Conservation (phyloP, 805 yeast species). For the Danielozyma ontarioensis region DNA sequence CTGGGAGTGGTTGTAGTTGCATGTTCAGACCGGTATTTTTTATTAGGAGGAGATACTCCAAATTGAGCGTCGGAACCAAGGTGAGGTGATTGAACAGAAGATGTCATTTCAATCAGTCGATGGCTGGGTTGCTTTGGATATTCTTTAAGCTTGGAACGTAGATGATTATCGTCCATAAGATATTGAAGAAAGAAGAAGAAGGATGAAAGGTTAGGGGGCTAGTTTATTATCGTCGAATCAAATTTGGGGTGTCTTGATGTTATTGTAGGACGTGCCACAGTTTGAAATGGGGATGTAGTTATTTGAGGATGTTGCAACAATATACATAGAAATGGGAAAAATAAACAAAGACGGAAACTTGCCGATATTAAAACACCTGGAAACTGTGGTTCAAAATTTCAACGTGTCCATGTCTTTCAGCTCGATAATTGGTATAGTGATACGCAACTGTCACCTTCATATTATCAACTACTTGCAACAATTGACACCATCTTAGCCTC, state of each 20-base stretch:
- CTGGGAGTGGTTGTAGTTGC: slow-evolving; percentile 6
- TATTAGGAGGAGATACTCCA: slow-evolving; percentile 5
- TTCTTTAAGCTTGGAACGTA: too few species aligned
- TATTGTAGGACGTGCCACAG: too few species aligned
- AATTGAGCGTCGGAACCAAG: neutral
- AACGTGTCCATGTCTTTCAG: too few species aligned
- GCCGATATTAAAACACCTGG: neutral
- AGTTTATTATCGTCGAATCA: neutral
- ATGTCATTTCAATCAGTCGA: too few species aligned
- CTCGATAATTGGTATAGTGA: neutral
- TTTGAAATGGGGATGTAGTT: too few species aligned
- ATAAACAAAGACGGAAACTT: neutral
- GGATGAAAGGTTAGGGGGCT: neutral
- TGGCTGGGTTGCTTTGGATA: too few species aligned
- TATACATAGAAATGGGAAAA: too few species aligned
- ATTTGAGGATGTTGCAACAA: too few species aligned
- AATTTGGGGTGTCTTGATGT: neutral
- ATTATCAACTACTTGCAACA: neutral
- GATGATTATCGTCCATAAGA: too few species aligned
- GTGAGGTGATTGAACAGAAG: neutral
- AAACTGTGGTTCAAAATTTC: too few species aligned
- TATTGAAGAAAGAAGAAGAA: neutral
- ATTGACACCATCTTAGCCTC: neutral
- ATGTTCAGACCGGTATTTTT: slow-evolving; percentile 8
- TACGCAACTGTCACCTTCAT: too few species aligned